Base-by-base conservation (phyloP, 805 yeast genomes). In the Metschnikowia lunata region DNA sequence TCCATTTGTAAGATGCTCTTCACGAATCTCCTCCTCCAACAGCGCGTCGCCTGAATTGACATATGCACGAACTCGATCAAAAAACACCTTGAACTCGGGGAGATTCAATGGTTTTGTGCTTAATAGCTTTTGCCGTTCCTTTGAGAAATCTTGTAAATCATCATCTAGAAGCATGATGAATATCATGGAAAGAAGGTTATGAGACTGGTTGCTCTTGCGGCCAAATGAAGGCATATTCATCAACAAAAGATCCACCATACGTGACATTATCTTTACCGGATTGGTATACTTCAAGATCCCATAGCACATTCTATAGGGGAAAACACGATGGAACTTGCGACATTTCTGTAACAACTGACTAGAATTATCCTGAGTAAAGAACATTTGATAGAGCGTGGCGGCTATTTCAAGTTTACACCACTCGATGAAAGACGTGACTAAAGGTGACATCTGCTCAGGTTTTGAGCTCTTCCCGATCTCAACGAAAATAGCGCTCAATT, bases 321-420 rank as follows among this genome's bases (percentile, higher is more conserved):
- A 79, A 47, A 88, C 58, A 29, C 74, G 66, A 64, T 91, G 97
- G 33, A 93, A 66, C 45, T 83, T 78, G 50, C 80, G 79, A 29
- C 85, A 67, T 57, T 88, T 88, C 10, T 76, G 73, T 54, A 84
- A 82, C 54, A 86, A 69, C 54, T 88, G 96, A 47, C 81, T 79
- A 1, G 96, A 82, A 49, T 80, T 79, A 60, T 91, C 98, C 42
- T 79, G 83, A 1, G 91, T 93, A 23, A 91, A 69, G 54, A 89
- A 84, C 32, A 85, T 54, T 51, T 87, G 88, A 63, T 87, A 90
- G 3, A 91, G 66, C 0, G 96, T 83, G 0, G 96, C 85, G 0
- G 97, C 88, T 8, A 88, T 63, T 59, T 89, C 91, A 9, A 91
- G 77, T 48, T 88, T 80, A 48, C 84, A 78, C 88, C 96, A 84